Percentiles rank a stretch among this genome's conserved stretches.
Evolutionary conservation across 139 green algal species (phyloP).

Genomic region (Auxenochlorella pyrenoidosa): DNA sequence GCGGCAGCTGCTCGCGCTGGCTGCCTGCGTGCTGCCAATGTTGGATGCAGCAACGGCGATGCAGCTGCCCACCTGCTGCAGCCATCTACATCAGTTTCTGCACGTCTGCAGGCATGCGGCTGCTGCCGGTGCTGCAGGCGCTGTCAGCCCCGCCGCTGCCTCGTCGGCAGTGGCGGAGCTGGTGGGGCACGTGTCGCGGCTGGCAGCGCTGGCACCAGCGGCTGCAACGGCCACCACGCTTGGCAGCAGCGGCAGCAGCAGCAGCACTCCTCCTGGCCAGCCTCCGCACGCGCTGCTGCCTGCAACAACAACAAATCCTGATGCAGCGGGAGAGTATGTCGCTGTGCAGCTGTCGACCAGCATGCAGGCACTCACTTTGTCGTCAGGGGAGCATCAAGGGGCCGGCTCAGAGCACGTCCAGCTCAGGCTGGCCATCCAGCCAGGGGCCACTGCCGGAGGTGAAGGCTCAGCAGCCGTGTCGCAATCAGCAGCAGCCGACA

Average conservation of each 20-base stretch:
- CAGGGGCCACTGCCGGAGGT: background rate
- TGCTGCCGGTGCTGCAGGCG: background rate
- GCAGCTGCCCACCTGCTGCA: background rate
- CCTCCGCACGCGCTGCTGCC: background rate
- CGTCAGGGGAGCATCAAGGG: background rate
- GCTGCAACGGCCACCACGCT: background rate
- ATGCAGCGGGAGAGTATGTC: background rate
- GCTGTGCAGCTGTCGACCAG: background rate
- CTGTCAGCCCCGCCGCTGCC: background rate
- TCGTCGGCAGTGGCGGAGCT: background rate
- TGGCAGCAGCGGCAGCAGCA: background rate
- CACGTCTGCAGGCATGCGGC: background rate
- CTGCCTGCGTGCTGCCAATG: constrained; percentile 23
- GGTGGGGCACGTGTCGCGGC: background rate
- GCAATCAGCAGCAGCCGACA: background rate
- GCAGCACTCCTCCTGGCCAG: background rate
- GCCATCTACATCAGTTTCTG: background rate
- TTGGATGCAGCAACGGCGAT: background rate
- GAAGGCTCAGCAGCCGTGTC: background rate
- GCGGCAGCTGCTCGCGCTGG: constrained; percentile 17
- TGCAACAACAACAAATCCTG: too few species aligned
- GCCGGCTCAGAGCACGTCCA: background rate
- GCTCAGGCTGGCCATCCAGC: background rate
- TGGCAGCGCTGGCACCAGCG: constrained; percentile 1
- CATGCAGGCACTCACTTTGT: background rate